These are phyloP conservation scores for Graphiopsis chlorocephala DNA, from an alignment of 2,329 filamentous ascomycete species.

Conservation along the genomic window DNA sequence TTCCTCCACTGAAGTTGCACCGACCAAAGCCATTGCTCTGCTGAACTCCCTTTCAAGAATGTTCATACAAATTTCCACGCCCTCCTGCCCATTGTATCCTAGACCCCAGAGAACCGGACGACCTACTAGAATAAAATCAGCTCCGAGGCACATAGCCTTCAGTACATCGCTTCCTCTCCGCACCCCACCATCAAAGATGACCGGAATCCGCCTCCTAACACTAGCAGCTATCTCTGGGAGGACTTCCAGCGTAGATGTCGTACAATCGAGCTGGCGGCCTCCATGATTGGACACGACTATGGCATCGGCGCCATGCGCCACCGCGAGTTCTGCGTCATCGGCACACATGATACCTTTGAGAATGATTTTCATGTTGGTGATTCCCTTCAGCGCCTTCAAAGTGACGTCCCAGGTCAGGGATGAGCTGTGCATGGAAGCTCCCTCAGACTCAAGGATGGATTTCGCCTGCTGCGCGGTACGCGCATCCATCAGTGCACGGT, in stretches of 20 bases:
- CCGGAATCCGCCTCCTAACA: not conserved
- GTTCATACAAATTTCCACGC: constrained; percentile 42
- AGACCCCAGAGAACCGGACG: constrained; percentile 46
- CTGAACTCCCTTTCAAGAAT: constrained; percentile 20
- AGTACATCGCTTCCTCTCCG: not conserved
- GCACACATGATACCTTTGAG: not conserved
- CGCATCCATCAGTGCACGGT: too few species aligned
- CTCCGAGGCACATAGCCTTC: not conserved
- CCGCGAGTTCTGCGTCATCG: not conserved
- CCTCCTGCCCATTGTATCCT: constrained; percentile 36
- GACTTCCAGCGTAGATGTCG: not conserved
- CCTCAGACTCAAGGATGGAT: not conserved
- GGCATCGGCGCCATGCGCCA: not conserved
- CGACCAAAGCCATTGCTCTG: constrained; percentile 24
- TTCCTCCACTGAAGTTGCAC: constrained; percentile 18
- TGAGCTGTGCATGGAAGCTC: not conserved
- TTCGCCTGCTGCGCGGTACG: too few species aligned
- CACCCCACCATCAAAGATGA: not conserved
- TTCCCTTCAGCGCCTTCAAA: not conserved
- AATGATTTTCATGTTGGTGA: not conserved
- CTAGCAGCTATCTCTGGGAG: not conserved
- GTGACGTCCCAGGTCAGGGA: not conserved
- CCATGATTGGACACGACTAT: not conserved
- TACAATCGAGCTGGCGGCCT: not conserved
- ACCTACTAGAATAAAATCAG: not conserved